Base-by-base conservation (phyloP, 768 basidiomycete species). In the Mycena metata region DNA sequence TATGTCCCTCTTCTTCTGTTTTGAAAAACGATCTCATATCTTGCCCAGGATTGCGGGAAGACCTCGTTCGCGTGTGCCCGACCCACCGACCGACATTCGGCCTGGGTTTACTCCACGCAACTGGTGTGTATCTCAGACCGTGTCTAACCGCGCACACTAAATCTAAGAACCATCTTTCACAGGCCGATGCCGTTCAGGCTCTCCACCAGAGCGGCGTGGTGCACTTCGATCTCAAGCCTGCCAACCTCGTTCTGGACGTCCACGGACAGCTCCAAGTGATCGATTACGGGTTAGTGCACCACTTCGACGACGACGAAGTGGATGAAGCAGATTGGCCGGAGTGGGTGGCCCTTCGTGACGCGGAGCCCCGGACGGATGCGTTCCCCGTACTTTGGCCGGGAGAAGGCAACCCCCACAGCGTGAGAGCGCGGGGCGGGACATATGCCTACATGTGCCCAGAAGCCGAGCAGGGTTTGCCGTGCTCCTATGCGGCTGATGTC, bases 201-300 rank as follows among this genome's bases (percentile, higher is more conserved):
- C 61, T 68, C 1, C 67, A 68, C 33, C 15, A 50, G 35, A 60
- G 30, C 17, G 60, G 67, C 16, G 23, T 63, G 17, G 21, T 63
- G 0, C 67, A 68, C 35, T 15, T 19, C 1, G 61, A 68, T 36
- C 3, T 68, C 41, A 68, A 68, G 41, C 55, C 36, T 2, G 49
- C n/a, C 0, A 68, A 68, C 21, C 23, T 68, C 0, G 12, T 68
- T 0, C 13, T 51, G 9, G 55, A 23, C 1, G 2, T 26, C 8
- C 33, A 63, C 13, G 35, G 15, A 10, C 5, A 45, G 0, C 39
- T 63, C 0, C 13, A 52, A 0, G 8, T 68, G 0, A 52, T 63
- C 12, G 67, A 68, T 24, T 68, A 23, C 23, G 67, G 67, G 1
- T 33, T 66, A 3, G 30, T 51, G 2, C n/a, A n/a, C 11, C 2